These are phyloP conservation scores for Ogataea allantospora DNA, from an alignment of 805 yeast genomes.

Conservation along the genomic window DNA sequence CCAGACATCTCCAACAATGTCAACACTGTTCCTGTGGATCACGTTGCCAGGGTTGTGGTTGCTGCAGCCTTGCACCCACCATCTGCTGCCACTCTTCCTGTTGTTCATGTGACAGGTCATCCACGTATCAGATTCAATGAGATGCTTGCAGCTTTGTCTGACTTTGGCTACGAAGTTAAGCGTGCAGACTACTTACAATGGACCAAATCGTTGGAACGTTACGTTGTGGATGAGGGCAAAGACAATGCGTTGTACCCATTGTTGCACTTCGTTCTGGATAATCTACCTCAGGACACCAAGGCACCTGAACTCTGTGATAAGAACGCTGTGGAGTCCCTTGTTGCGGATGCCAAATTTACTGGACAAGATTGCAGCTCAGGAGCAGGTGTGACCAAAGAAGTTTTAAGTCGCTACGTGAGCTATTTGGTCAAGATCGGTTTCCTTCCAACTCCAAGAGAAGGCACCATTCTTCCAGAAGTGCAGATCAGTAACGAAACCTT, in stretches of 20 bases:
- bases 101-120: conserved; percentile 96
- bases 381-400: conserved; percentile 65
- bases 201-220: conserved; percentile 73
- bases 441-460: conserved; percentile 49
- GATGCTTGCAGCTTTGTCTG: conserved; percentile 61
- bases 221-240: conserved; percentile 67
- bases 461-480: conserved; percentile 54
- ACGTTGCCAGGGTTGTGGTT: conserved; percentile 87
- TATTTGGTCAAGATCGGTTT: conserved; percentile 81
- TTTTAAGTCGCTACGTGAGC: conserved; percentile 73
- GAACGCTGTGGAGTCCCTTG: conserved; percentile 73
- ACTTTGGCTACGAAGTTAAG: conserved; percentile 70
- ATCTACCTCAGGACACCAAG: conserved; percentile 84
- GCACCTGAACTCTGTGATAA: conserved; percentile 94
- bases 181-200: conserved; percentile 71
- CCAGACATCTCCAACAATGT: conserved; percentile 88
- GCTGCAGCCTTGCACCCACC: conserved; percentile 84
- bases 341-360: conserved; percentile 53
- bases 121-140: conserved; percentile 84
- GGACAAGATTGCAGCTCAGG: conserved; percentile 70
- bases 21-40: conserved; percentile 97
- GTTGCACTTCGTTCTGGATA: conserved; percentile 89
- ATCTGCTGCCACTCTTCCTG: conserved; percentile 45
- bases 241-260: conserved; percentile 91
- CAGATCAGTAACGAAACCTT: conserved; percentile 56